phyloP scores from a whole-genome alignment of 2,329 filamentous ascomycete genomes.

The Colletotrichum acutatum region DNA sequence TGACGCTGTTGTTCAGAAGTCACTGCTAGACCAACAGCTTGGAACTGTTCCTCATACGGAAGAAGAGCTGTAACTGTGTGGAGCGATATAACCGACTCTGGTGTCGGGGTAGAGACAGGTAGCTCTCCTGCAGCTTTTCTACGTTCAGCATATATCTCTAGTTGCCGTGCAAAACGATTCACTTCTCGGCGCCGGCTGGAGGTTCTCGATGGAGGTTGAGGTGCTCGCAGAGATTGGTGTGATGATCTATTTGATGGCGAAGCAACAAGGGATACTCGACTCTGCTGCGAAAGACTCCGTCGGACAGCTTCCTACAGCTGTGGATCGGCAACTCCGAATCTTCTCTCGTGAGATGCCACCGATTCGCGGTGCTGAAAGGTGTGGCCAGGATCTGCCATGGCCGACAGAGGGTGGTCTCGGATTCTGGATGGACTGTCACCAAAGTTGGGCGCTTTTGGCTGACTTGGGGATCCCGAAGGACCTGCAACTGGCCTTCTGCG shows the following conservation, averaged over 20 bases:
- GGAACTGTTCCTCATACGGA: slow-evolving; percentile 65
- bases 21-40: slow-evolving; percentile 64
- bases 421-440: not conserved
- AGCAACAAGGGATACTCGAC: slow-evolving; percentile 30
- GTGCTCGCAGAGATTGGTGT: not conserved
- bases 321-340: slow-evolving; percentile 34
- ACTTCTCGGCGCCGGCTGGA: slow-evolving; percentile 56
- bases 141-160: slow-evolving; percentile 41
- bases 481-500: slow-evolving; percentile 2
- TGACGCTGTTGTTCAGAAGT: slow-evolving; percentile 60
- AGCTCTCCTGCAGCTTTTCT: slow-evolving; percentile 50
- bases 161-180: slow-evolving; percentile 41
- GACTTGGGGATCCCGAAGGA: slow-evolving; percentile 16
- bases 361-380: not conserved
- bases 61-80: slow-evolving; percentile 64
- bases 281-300: slow-evolving; percentile 36
- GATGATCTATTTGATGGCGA: slow-evolving; percentile 22
- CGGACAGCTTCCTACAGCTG: slow-evolving; percentile 35
- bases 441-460: not conserved
- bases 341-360: slow-evolving; percentile 11
- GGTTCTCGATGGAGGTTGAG: slow-evolving; percentile 47
- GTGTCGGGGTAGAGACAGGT: slow-evolving; percentile 53
- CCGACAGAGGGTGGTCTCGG: not conserved
- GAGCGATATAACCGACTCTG: slow-evolving; percentile 54
- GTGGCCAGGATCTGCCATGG: not conserved